phyloP scores from a whole-genome alignment of 441 rosid species.

The Erysimum pusillum region DNA sequence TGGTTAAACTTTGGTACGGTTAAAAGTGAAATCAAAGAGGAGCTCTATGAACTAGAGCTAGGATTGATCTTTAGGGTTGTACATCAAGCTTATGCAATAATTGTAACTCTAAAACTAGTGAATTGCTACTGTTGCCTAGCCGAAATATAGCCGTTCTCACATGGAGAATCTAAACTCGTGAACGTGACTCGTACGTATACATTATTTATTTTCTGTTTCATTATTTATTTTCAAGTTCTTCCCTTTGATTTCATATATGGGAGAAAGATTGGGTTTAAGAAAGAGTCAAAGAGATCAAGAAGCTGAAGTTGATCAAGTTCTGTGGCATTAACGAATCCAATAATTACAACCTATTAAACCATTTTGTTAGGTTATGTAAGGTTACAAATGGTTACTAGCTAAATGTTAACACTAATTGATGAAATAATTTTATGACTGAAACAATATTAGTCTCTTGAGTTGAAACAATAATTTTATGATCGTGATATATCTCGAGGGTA shows the following conservation, averaged over 20 bases:
- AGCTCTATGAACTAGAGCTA: background rate
- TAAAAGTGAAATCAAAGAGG: background rate
- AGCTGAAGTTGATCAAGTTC: background rate
- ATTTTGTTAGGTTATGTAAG: background rate
- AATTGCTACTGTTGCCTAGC: background rate
- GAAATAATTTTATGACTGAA: background rate
- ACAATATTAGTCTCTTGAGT: background rate
- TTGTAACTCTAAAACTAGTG: background rate
- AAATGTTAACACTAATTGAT: background rate
- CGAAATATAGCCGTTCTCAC: background rate
- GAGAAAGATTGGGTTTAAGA: background rate
- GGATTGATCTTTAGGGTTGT: background rate
- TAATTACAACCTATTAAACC: background rate
- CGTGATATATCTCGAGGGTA: background rate
- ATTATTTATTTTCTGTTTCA: background rate
- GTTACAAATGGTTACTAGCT: no score
- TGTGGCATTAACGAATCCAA: background rate
- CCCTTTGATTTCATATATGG: background rate
- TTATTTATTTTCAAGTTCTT: background rate
- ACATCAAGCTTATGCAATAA: background rate
- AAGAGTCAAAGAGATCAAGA: conserved; percentile 2
- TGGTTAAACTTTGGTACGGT: background rate
- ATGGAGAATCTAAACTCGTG: background rate
- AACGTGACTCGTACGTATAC: background rate
- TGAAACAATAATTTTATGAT: background rate